Base-by-base conservation (phyloP, 768 basidiomycete species). In the Leccinum truebloodii region DNA sequence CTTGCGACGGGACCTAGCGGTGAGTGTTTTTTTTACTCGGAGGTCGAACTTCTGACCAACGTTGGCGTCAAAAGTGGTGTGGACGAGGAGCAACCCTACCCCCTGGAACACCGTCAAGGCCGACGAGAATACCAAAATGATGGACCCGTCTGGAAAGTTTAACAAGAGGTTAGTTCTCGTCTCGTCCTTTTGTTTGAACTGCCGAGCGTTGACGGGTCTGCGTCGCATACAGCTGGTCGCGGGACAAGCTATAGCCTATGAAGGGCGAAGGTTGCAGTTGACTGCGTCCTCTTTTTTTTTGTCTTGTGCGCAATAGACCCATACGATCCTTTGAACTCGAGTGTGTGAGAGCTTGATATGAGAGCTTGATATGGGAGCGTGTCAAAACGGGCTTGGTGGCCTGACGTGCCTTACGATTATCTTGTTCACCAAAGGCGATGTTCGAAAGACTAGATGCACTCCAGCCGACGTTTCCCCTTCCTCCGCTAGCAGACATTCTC, bases 71-170 rank as follows among this genome's bases (percentile, higher is more conserved):
- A 46, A 59, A 85, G 84, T 86, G 58, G 73, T 86, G 59, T 87
- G 86, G 86, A 81, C 85, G 67, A 83, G 77, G 73, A 73, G 69
- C 73, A 95, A 95, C 81, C 92, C 92, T 37, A 87, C 86, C 22
- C 94, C 94, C n/a, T 95, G 91, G 90, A 91, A 92, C 76, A 81
- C 84, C 59, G 82, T 94, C 71, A 81, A 90, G 72, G 86, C 81
- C 41, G 80, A 88, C 69, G 86, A 94, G 75, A 84, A 84, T 64
- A 90, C 83, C 56, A 94, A 94, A 77, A 49, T 94, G 61, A 67
- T 86, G 71, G 72, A 81, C 49, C 83, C 90, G 41, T 86, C 87
- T 77, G 86, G 89, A 71, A 87, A 84, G 66, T 92, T 93, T 66
- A 81, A 87, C 8, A 88, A 86, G 79, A 85, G 80, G 92, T 65